Conservation (phyloP, 305 asterid species). For the Fraxinus sp. region DNA sequence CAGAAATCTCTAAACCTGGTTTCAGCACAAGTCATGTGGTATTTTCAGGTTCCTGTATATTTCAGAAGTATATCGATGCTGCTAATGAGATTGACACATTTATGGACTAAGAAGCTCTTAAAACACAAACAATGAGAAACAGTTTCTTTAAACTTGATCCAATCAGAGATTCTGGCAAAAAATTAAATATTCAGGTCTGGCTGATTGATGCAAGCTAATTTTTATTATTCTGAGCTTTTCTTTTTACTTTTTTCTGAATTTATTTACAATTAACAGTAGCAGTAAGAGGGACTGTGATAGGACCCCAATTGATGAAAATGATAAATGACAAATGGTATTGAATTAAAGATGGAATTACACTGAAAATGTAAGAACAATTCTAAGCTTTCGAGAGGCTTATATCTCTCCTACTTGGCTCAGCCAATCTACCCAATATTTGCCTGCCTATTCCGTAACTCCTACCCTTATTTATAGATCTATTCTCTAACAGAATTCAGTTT, state of each 20-base stretch:
- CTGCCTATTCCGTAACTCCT: too few species aligned
- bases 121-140: not conserved
- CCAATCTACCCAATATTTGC: too few species aligned
- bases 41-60: not conserved
- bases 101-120: not conserved
- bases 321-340: too few species aligned
- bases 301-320: too few species aligned
- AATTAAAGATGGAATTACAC: too few species aligned
- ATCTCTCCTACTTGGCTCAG: too few species aligned
- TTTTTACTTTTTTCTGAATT: not conserved
- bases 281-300: not conserved
- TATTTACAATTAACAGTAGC: not conserved
- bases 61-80: not conserved
- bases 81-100: not conserved
- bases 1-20: not conserved
- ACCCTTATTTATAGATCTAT: too few species aligned
- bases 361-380: too few species aligned
- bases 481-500: too few species aligned
- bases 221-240: not conserved
- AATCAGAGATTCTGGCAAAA: not conserved
- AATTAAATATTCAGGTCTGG: not conserved
- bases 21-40: not conserved
- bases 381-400: too few species aligned
- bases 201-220: not conserved
- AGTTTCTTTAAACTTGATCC: not conserved